Conservation (phyloP, 176 grass and related monocot species). For the Zea mays region DNA sequence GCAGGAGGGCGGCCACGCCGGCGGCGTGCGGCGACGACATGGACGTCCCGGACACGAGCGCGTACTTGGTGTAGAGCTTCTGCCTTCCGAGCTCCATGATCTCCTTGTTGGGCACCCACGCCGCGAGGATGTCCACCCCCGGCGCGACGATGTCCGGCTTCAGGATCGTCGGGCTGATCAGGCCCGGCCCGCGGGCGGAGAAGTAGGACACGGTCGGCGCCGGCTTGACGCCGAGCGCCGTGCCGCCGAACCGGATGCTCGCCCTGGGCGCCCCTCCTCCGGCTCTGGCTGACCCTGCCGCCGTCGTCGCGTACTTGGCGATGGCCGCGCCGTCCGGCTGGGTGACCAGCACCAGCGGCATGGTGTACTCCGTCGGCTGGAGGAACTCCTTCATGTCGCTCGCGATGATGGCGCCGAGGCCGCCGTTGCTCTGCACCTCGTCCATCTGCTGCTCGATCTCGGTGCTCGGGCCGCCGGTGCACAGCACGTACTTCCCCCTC, state of each 20-base stretch:
- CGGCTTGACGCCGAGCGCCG: constrained; percentile 57
- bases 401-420: constrained; percentile 49
- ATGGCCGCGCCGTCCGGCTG: constrained; percentile 46
- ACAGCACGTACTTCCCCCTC: constrained; percentile 61
- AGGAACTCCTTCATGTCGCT: constrained; percentile 42
- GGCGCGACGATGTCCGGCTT: constrained; percentile 85
- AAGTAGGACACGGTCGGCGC: constrained; percentile 67
- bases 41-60: constrained; percentile 69
- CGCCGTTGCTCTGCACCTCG: constrained; percentile 47
- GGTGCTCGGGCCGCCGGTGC: constrained; percentile 15
- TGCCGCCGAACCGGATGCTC: constrained; percentile 49
- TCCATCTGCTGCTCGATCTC: constrained; percentile 37
- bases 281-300: neutral
- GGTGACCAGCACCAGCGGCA: constrained; percentile 51
- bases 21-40: constrained; percentile 76
- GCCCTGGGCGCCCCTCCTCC: constrained; percentile 13
- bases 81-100: constrained; percentile 34
- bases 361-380: constrained; percentile 27
- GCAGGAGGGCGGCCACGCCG: constrained; percentile 66
- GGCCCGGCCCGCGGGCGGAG: constrained; percentile 68
- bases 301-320: constrained; percentile 36
- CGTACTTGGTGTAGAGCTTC: constrained; percentile 49
- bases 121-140: constrained; percentile 70
- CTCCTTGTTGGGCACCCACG: constrained; percentile 62
- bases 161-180: constrained; percentile 55